A percentile compares a stretch with the other conserved stretches of the same genome.
Evolutionary conservation across 306 rosid genomes (phyloP).

Genomic region (Quercus alba): DNA sequence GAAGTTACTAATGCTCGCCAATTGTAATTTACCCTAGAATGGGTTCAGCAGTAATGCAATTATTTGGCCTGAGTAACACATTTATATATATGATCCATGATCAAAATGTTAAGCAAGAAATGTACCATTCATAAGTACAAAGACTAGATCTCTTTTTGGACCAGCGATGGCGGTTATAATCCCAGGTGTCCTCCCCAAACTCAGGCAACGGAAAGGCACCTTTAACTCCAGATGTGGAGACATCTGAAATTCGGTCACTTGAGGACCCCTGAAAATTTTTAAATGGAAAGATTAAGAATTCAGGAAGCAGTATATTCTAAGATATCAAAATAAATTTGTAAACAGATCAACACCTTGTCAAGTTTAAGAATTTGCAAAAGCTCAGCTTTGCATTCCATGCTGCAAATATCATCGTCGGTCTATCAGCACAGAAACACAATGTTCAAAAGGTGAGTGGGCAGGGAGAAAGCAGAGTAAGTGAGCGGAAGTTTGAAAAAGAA

Average conservation of each 20-base stretch:
- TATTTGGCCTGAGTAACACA: slow-evolving; percentile 9
- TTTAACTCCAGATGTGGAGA: slow-evolving; percentile 31
- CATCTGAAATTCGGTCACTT: slow-evolving; percentile 26
- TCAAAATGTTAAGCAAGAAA: slow-evolving; percentile 13
- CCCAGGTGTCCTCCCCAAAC: slow-evolving; percentile 72
- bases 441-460: background rate
- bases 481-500: background rate
- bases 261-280: slow-evolving; percentile 39
- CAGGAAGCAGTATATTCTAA: slow-evolving; percentile 2
- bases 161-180: slow-evolving; percentile 67
- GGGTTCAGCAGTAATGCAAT: slow-evolving; percentile 5
- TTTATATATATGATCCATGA: background rate
- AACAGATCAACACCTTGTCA: slow-evolving; percentile 35
- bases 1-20: background rate
- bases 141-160: slow-evolving; percentile 62
- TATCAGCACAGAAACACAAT: slow-evolving; percentile 31
- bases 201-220: slow-evolving; percentile 37
- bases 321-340: background rate
- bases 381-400: slow-evolving; percentile 83
- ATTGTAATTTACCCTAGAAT: slow-evolving; percentile 2
- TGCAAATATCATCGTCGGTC: slow-evolving; percentile 87
- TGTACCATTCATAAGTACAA: slow-evolving; percentile 79
- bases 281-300: slow-evolving; percentile 4
- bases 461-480: background rate
- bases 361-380: slow-evolving; percentile 50